Percentiles rank a stretch among this genome's conserved stretches.
These are phyloP conservation scores for Rutstroemia sp. DNA, from an alignment of 2,329 filamentous ascomycete genomes.

Conservation along the genomic window DNA sequence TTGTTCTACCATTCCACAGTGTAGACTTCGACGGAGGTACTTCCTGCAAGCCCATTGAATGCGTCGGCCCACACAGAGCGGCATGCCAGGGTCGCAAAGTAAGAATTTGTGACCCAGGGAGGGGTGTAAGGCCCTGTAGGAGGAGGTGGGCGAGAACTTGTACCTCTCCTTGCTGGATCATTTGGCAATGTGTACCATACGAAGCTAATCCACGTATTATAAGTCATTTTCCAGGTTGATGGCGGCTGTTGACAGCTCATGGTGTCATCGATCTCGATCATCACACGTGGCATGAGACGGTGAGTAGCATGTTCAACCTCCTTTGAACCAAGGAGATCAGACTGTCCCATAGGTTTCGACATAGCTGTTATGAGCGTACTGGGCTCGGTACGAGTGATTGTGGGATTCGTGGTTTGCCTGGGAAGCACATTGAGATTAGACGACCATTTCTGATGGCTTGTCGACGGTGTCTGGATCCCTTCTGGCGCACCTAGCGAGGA, in stretches of 20 bases:
- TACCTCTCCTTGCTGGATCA: not conserved
- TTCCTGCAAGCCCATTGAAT: not conserved
- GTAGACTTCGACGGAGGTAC: not conserved
- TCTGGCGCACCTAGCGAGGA: not conserved
- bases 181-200: not conserved
- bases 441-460: no score
- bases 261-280: no score
- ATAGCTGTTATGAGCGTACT: no score
- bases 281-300: no score
- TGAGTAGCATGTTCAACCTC: no score
- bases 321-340: no score
- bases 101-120: not conserved
- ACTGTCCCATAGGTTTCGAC: no score
- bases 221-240: not conserved
- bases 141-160: not conserved
- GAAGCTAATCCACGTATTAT: not conserved
- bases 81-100: not conserved
- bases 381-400: no score
- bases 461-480: no score
- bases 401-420: no score
- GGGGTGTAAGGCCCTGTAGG: not conserved
- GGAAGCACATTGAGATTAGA: no score
- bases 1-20: not conserved
- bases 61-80: not conserved
- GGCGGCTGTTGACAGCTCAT: not conserved